Conservation (phyloP, 345 rosid species). For the Microthlaspi erraticum region DNA sequence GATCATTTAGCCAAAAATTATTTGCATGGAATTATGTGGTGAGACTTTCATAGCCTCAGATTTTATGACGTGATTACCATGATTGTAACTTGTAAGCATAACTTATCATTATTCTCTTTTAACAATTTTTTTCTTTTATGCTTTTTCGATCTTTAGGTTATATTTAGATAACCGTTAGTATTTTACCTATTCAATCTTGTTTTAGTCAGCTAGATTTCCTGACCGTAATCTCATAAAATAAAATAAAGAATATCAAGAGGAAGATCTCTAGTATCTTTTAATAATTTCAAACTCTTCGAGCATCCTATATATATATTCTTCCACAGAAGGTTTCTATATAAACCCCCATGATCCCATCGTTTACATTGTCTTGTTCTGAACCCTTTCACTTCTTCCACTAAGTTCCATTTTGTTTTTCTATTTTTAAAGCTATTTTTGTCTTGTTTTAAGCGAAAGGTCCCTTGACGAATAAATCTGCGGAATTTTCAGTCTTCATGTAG, state of each 20-base stretch:
- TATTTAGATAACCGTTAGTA: constrained; percentile 14
- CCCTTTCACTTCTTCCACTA: not conserved
- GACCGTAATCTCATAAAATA: not conserved
- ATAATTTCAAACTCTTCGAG: constrained; percentile 5
- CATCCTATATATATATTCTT: not conserved
- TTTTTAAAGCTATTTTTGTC: not conserved
- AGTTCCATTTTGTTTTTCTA: not conserved
- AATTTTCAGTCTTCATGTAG: constrained; percentile 32
- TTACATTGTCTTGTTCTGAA: not conserved
- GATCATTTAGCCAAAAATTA: not conserved
- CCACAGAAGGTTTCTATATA: not conserved
- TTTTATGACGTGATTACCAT: no score
- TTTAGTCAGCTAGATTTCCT: constrained; percentile 14
- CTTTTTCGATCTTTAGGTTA: not conserved
- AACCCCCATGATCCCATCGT: constrained; percentile 13
- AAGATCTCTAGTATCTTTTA: constrained; percentile 3
- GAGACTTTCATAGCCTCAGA: constrained; percentile 8
- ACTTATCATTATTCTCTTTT: no score
- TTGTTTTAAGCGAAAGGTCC: not conserved
- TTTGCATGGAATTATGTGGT: not conserved
- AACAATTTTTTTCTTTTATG: no score
- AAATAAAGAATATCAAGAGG: not conserved
- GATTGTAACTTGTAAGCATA: no score
- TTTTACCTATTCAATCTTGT: constrained; percentile 23
- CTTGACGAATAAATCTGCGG: constrained; percentile 16